These are phyloP conservation scores for Puccinia horiana DNA, from an alignment of 1,284 basidiomycete genomes.

Conservation along the genomic window DNA sequence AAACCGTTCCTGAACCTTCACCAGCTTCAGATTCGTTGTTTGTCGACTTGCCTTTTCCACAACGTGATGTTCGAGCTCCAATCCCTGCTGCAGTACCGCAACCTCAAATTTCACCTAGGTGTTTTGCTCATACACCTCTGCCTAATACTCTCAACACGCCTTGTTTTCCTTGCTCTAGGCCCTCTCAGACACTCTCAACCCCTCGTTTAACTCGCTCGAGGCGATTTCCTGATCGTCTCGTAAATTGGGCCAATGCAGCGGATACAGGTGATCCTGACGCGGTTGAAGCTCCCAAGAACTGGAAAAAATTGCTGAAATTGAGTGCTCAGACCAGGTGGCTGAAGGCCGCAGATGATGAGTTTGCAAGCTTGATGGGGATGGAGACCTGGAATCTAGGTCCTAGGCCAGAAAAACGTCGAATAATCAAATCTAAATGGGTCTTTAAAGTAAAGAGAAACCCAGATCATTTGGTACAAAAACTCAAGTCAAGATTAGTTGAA, in stretches of 20 bases:
- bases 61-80: no score
- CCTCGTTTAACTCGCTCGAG: not conserved
- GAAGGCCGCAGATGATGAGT: constrained; percentile 1
- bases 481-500: not conserved
- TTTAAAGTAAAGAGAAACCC: not conserved
- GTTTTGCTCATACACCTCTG: not conserved
- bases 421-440: constrained; percentile 27
- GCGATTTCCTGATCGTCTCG: not conserved
- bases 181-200: not conserved
- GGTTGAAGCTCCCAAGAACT: not conserved
- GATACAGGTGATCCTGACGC: no score
- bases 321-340: not conserved
- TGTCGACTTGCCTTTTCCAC: no score
- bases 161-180: no score
- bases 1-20: not conserved
- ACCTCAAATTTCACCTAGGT: no score
- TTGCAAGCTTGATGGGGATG: not conserved
- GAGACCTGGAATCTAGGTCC: not conserved
- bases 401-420: not conserved
- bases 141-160: not conserved
- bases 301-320: not conserved
- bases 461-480: not conserved
- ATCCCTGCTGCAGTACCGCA: no score
- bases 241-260: not conserved
- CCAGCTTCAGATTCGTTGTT: no score